Percentiles rank a stretch among this genome's conserved stretches.
Evolutionary conservation across 495 filamentous ascomycete species (phyloP).

Genomic region (Penicillium pulvis): DNA sequence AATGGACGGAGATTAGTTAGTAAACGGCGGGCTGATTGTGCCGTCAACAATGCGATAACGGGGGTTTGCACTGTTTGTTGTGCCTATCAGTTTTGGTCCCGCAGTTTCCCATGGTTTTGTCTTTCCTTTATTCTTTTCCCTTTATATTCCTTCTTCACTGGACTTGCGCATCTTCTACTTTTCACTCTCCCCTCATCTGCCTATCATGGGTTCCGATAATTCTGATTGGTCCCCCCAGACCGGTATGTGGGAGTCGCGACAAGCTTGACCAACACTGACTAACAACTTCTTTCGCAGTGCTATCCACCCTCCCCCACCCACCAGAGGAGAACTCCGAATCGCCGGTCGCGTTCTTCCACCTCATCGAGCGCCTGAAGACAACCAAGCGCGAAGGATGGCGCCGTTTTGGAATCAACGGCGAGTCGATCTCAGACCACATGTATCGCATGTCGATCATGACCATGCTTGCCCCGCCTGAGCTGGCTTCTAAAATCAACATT

Average conservation of each 20-base stretch:
- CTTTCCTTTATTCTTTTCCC: conserved; percentile 11
- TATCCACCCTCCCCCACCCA: conserved; percentile 51
- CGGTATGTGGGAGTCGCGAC: conserved; percentile 16
- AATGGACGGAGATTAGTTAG: conserved; percentile 16
- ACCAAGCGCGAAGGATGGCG: conserved; percentile 95
- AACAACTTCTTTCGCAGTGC: conserved; percentile 29
- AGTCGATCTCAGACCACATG: conserved; percentile 98
- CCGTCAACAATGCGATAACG: conserved; percentile 30
- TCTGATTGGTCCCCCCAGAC: conserved; percentile 34
- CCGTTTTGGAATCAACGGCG: conserved; percentile 75
- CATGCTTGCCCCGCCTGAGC: conserved; percentile 83
- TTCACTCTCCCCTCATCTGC: conserved; percentile 1
- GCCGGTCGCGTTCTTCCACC: conserved; percentile 88
- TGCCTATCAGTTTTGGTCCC: conserved; percentile 6
- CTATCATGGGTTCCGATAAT: conserved; percentile 37
- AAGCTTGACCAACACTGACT: background rate
- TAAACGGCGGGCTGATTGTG: conserved; percentile 17
- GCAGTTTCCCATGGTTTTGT: conserved; percentile 6
- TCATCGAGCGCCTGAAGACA: conserved; percentile 91
- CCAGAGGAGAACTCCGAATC: conserved; percentile 64
- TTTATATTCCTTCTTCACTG: background rate
- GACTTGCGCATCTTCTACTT: background rate
- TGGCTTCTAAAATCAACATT: conserved; percentile 70
- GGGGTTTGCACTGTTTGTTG: conserved; percentile 39
- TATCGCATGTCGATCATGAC: conserved; percentile 98